These are phyloP conservation scores for Pseudoscleropodium purum DNA, from an alignment of 225 moss, liverwort and hornwort species.

Conservation along the genomic window DNA sequence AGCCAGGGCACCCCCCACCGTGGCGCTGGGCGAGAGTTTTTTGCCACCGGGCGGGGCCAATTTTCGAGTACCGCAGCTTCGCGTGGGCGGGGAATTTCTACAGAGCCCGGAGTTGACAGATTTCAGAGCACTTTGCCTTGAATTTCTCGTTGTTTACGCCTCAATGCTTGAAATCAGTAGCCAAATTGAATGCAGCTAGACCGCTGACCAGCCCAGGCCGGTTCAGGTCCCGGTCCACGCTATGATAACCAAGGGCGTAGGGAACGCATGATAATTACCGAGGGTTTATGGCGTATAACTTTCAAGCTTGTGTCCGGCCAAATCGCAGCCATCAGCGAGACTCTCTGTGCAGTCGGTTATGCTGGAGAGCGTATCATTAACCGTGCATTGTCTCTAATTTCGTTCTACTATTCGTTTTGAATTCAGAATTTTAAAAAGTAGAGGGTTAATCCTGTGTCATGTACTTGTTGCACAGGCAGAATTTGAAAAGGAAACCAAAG, in stretches of 20 bases:
- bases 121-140: not conserved
- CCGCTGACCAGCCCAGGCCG: not conserved
- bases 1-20: not conserved
- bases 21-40: not conserved
- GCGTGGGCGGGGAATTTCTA: not conserved
- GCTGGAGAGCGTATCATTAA: not conserved
- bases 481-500: slow-evolving; percentile 20
- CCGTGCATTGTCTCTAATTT: not conserved
- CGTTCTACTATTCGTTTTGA: not conserved
- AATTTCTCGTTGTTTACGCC: not conserved
- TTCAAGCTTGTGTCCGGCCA: not conserved
- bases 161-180: not conserved
- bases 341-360: not conserved
- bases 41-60: not conserved
- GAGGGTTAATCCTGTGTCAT: not conserved
- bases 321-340: not conserved
- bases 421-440: not conserved
- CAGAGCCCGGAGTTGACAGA: not conserved
- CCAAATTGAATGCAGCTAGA: not conserved
- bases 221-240: not conserved
- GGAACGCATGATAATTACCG: not conserved
- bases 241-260: not conserved
- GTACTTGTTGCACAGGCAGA: slow-evolving; percentile 21
- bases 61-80: not conserved
- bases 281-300: not conserved